Evolutionary conservation across 2,329 filamentous ascomycete species (phyloP).

Genomic region (Colletotrichum neosansevieriae): DNA sequence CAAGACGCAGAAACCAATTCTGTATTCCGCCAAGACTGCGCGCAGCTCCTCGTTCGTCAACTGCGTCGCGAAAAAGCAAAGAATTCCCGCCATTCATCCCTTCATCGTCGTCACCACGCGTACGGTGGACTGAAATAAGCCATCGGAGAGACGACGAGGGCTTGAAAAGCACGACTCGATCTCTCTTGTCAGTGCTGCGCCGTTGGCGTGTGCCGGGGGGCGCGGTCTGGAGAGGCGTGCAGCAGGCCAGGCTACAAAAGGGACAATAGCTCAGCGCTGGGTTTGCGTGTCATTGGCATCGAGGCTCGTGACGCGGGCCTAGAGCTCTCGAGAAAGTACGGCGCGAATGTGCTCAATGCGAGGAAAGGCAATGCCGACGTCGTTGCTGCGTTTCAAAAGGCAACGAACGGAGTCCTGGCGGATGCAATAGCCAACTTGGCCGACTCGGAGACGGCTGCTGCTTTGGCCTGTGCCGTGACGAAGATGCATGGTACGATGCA

Average conservation of each 20-base stretch:
- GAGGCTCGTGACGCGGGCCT: slow-evolving; percentile 71
- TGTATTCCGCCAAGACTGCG: no score
- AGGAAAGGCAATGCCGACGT: slow-evolving; percentile 59
- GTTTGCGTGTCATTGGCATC: slow-evolving; percentile 77
- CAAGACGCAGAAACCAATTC: no score
- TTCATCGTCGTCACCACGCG: background rate
- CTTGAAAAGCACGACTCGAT: slow-evolving; percentile 56
- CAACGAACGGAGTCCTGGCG: slow-evolving; percentile 62
- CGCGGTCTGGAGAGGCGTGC: no score
- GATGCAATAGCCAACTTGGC: slow-evolving; percentile 65
- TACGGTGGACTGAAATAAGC: background rate
- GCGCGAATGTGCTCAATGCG: slow-evolving; percentile 67
- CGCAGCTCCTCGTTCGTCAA: no score
- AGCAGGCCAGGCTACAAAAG: background rate
- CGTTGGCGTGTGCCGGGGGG: slow-evolving; percentile 41
- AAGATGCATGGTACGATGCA: slow-evolving; percentile 70
- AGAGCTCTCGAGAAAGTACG: slow-evolving; percentile 57
- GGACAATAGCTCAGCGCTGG: slow-evolving; percentile 83
- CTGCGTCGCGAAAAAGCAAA: no score
- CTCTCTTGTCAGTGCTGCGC: slow-evolving; percentile 63
- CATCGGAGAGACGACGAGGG: background rate
- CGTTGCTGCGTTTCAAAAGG: slow-evolving; percentile 58
- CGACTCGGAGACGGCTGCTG: slow-evolving; percentile 64
- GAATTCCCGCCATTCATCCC: background rate
- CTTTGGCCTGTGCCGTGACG: slow-evolving; percentile 65